phyloP scores from a whole-genome alignment of 768 basidiomycete species.

The Dioszegia crocea region DNA sequence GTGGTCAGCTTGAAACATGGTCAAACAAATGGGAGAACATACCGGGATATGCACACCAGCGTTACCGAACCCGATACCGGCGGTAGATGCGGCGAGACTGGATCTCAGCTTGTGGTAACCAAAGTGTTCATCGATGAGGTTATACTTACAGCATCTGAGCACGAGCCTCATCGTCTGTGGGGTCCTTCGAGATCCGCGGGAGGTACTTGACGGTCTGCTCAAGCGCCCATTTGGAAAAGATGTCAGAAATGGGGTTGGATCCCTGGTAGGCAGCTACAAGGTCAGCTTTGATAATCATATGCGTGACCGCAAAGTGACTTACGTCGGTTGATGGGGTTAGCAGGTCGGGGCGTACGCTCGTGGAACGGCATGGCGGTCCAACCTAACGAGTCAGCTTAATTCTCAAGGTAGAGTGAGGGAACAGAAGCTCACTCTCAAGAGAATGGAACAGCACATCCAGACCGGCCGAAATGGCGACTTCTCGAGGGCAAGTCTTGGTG shows the following conservation, averaged over 20 bases:
- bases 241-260: constrained; percentile 67
- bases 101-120: not conserved
- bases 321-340: constrained; percentile 84
- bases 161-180: constrained; percentile 70
- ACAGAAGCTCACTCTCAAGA: constrained; percentile 70
- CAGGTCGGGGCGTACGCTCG: constrained; percentile 80
- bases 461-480: constrained; percentile 89
- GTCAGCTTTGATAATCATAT: not conserved
- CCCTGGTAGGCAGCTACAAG: constrained; percentile 41
- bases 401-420: not conserved
- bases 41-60: constrained; percentile 53
- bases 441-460: constrained; percentile 95
- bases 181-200: constrained; percentile 76
- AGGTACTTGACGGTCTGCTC: constrained; percentile 82
- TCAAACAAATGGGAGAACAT: constrained; percentile 34
- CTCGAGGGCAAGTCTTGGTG: constrained; percentile 84
- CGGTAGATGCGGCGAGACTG: constrained; percentile 86
- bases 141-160: constrained; percentile 85
- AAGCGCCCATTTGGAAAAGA: constrained; percentile 89
- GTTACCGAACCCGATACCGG: constrained; percentile 69
- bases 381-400: constrained; percentile 8
- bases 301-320: not conserved
- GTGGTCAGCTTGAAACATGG: not conserved
- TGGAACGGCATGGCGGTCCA: constrained; percentile 57
- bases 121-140: not conserved